Percentiles rank a stretch among this genome's conserved stretches.
phyloP scores from a whole-genome alignment of 2,329 filamentous ascomycete genomes.

The Niveomyces coronatus region DNA sequence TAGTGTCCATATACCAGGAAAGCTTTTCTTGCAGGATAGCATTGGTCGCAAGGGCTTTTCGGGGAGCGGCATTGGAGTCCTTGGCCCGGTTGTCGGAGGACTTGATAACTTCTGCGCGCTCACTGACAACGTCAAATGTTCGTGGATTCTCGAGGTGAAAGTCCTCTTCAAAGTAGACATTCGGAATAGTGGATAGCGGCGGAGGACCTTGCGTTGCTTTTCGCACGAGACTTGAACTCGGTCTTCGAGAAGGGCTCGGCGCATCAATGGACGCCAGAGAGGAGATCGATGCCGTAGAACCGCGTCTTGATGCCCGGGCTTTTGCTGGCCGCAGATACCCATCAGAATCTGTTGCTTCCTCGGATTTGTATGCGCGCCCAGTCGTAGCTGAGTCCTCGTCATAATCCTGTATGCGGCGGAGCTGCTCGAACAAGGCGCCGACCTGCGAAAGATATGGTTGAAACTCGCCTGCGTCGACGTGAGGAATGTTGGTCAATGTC shows the following conservation, averaged over 20 bases:
- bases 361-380: constrained; percentile 33
- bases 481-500: constrained; percentile 75
- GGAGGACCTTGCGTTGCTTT: constrained; percentile 63
- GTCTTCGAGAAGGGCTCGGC: constrained; percentile 31
- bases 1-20: constrained; percentile 99
- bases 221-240: constrained; percentile 40
- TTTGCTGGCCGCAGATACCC: constrained; percentile 35
- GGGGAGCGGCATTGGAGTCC: constrained; percentile 34
- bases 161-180: constrained; percentile 87
- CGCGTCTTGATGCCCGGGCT: constrained; percentile 20
- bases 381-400: constrained; percentile 49
- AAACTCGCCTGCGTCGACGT: constrained; percentile 71
- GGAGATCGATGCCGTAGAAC: constrained; percentile 33
- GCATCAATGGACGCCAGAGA: constrained; percentile 41
- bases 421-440: constrained; percentile 77
- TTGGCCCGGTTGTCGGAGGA: constrained; percentile 48
- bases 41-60: constrained; percentile 89
- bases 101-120: constrained; percentile 90
- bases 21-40: constrained; percentile 96
- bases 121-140: constrained; percentile 93
- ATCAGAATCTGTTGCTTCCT: constrained; percentile 29
- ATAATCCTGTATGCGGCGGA: constrained; percentile 72
- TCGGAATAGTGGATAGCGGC: constrained; percentile 83
- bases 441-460: constrained; percentile 77
- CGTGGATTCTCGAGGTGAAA: constrained; percentile 94